Evolutionary conservation across 192 early-diverging fungal genomes (phyloP), one percentile per base, ranked within the genome.

Genomic region (Backusella tarrabulga): DNA sequence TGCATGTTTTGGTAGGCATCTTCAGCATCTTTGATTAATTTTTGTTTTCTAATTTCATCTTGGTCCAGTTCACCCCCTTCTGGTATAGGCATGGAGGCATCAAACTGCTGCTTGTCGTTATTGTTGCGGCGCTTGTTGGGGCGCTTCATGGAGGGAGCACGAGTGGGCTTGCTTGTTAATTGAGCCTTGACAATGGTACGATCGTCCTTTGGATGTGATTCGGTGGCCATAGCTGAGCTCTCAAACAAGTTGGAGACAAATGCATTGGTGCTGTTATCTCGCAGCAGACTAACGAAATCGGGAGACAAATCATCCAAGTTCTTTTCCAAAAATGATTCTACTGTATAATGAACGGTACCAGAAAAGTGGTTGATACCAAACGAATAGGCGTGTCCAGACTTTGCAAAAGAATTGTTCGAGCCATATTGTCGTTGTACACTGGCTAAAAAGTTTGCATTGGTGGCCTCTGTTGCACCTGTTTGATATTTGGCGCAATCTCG

Each of bases 221-320:
- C 90, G 17, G 92, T 91, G 7, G 90, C 88, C 42, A 98, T 87
- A 69, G 86, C 91, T 4, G 90, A 83, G 6, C 90, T 85, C 19
- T 88, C 88, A 79, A 97, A 96, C 72, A 98, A 85, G 42, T 83
- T 83, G 23, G 88, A 88, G 34, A 97, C 83, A 78, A 97, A 95
- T 6, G 79, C 78, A 83, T 95, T 95, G 73, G 88, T 90, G 26
- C 92, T 89, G 44, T 87, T 84, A 63, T 90, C 89, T 36, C 89
- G 83, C 77, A 97, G 88, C 44, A 98, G 84, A 44, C 91, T 87
- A 34, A 97, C 89, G 81, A 97, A 97, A 80, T 99, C 96, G 5
- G 93, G 86, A 50, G 93, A 85, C 36, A 91, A 73, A 80, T 92
- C 87, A 79, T 87, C 83, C 76, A 90, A 67, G 86, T 97, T 97